phyloP scores from a whole-genome alignment of 495 filamentous ascomycete species.

The Aspergillus bridgeri region DNA sequence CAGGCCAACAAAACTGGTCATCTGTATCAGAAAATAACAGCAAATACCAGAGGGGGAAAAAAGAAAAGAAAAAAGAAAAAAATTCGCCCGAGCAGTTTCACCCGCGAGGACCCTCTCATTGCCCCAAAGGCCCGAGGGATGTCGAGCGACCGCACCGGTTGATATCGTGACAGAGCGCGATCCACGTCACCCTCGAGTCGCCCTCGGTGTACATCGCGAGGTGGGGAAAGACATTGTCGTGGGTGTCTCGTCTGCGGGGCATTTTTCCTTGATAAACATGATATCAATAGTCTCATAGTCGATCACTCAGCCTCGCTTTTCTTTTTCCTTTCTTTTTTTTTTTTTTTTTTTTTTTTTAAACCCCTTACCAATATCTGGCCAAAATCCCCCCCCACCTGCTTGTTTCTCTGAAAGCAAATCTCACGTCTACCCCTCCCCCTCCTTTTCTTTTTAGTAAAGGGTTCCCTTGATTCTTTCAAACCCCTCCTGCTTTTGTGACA shows the following conservation, averaged over 20 bases:
- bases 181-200: slow-evolving; percentile 25
- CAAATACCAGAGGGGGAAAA: not conserved
- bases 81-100: not conserved
- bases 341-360: too few species aligned
- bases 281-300: slow-evolving; percentile 18
- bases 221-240: slow-evolving; percentile 17
- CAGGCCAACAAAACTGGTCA: slow-evolving; percentile 16
- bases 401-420: slow-evolving; percentile 12
- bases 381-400: slow-evolving; percentile 15
- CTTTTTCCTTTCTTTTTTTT: not conserved
- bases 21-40: slow-evolving; percentile 12
- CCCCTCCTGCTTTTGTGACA: not conserved
- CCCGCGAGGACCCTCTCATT: slow-evolving; percentile 17
- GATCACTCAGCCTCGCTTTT: slow-evolving; percentile 17
- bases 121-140: slow-evolving; percentile 18
- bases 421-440: slow-evolving; percentile 21
- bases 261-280: slow-evolving; percentile 17
- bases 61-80: not conserved
- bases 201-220: slow-evolving; percentile 16
- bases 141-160: slow-evolving; percentile 23
- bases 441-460: slow-evolving; percentile 3
- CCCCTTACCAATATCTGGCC: slow-evolving; percentile 13
- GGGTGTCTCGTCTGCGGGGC: slow-evolving; percentile 22
- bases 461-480: not conserved
- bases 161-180: slow-evolving; percentile 23